Base-by-base conservation (phyloP, 1,139 yeast genomes). In the Maudiozyma humilis region DNA sequence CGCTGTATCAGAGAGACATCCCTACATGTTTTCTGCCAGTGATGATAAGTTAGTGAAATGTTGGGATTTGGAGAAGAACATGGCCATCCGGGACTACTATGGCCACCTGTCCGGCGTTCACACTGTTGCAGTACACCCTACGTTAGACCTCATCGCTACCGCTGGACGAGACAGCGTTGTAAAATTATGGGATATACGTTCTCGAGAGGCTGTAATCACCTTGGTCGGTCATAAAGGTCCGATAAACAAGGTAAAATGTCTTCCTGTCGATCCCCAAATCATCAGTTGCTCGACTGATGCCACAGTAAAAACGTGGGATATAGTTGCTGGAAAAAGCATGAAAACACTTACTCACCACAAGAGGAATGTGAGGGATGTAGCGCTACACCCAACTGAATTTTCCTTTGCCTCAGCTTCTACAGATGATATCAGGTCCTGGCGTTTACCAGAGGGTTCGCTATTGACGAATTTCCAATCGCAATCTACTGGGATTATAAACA, bases 1-100 rank as follows among this genome's bases (percentile, higher is more conserved):
- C 23, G 81, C 74, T 0, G 75, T 89, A 1, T 85, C 96, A 0
- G 66, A 73, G 2, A 69, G 84, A 46, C 87, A 79, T 56, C 96
- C 97, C 0, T 91, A 91, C 62, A 68, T 93, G 66, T 93, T 88
- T 60, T 79, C 93, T 10, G 93, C 93, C 23, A 85, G 96, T 32
- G 97, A 91, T 60, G 99, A 93, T 64, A 89, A 89, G 61, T 75
- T 88, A 33, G 87, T 88, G n/a, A 78, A 88, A 57, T 89, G 97
- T 64, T 93, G 97, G 96, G 98, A 93, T 66, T 69, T 93, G 55
- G 97, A 91, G 62, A 76, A 81, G 55, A 86, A 91, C 53, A 77
- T 78, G 54, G 80, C 86, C 1, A 77, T 88, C 14, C 70, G 97
- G 45, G 87, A 88, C 55, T 93, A 86, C 61, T 94, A 89, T 63